Conservation (phyloP, 2,329 filamentous ascomycete genomes). For the Arthroderma uncinatum region DNA sequence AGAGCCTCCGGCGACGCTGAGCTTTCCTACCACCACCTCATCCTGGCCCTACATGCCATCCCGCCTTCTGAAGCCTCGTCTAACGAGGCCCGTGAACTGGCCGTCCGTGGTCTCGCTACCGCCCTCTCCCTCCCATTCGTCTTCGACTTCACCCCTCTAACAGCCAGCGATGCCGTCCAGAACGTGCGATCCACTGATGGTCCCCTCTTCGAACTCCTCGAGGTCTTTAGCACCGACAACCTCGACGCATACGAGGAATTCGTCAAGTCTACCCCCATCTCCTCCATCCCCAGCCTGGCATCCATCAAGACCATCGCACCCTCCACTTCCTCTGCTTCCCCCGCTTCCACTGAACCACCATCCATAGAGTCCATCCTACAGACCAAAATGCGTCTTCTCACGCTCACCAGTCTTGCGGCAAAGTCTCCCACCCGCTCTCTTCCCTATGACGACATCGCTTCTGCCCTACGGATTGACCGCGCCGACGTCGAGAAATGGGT, state of each 20-base stretch:
- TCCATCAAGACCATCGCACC: neutral
- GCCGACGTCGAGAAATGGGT: conserved; percentile 96
- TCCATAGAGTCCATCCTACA: conserved; percentile 53
- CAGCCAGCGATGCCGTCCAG: conserved; percentile 65
- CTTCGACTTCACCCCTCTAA: conserved; percentile 64
- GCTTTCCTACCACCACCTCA: conserved; percentile 62
- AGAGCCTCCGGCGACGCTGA: conserved; percentile 65
- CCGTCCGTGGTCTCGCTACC: conserved; percentile 53
- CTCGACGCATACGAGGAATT: conserved; percentile 95
- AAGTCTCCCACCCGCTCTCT: conserved; percentile 75
- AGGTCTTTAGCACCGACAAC: conserved; percentile 88
- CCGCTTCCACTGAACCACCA: neutral
- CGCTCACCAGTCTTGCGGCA: conserved; percentile 79
- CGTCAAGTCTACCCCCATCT: conserved; percentile 48
- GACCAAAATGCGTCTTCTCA: conserved; percentile 93
- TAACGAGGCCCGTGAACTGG: conserved; percentile 47
- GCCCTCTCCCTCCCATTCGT: conserved; percentile 56
- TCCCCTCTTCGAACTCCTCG: conserved; percentile 79
- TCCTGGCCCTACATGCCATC: conserved; percentile 67
- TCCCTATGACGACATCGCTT: conserved; percentile 73
- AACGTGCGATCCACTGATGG: conserved; percentile 75
- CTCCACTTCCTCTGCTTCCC: neutral
- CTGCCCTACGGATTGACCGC: conserved; percentile 67
- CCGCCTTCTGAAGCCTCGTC: conserved; percentile 47
- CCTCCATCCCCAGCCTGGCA: conserved; percentile 69